phyloP scores from a whole-genome alignment of 2,329 filamentous ascomycete species.

The Ophiocordyceps sinensis region DNA sequence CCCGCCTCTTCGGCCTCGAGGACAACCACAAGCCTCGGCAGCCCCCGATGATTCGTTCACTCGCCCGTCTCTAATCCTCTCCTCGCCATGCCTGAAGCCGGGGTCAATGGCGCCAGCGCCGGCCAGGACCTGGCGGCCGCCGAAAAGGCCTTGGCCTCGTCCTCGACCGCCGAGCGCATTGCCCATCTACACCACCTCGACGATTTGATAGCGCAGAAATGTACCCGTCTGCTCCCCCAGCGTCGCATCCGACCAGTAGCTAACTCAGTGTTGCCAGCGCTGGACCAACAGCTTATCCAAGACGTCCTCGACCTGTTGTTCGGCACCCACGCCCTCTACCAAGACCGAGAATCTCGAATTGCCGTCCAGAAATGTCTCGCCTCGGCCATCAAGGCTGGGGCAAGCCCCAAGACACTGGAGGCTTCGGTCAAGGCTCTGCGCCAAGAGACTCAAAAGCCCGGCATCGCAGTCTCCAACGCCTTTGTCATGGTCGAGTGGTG shows the following conservation, averaged over 20 bases:
- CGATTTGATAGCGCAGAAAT: constrained; percentile 38
- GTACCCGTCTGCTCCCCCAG: constrained; percentile 21
- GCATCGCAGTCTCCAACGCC: constrained; percentile 64
- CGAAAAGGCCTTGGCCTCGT: constrained; percentile 40
- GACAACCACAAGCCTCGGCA: constrained; percentile 4
- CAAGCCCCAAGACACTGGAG: constrained; percentile 41
- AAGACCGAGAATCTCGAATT: constrained; percentile 69
- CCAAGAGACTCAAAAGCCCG: constrained; percentile 59
- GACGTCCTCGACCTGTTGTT: constrained; percentile 61
- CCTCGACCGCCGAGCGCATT: constrained; percentile 44
- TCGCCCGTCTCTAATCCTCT: constrained; percentile 7
- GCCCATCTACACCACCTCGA: constrained; percentile 39
- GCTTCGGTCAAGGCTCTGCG: constrained; percentile 54
- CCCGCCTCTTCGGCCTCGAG: not conserved
- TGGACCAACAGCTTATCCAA: constrained; percentile 33
- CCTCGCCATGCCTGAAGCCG: constrained; percentile 20
- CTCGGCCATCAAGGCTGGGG: constrained; percentile 44
- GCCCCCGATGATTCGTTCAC: constrained; percentile 20
- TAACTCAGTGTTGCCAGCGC: constrained; percentile 19
- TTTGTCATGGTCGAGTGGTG: constrained; percentile 90
- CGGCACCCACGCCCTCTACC: constrained; percentile 74
- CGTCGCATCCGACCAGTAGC: constrained; percentile 2
- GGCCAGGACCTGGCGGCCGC: constrained; percentile 34
- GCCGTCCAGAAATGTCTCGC: constrained; percentile 71
- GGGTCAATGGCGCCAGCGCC: constrained; percentile 17